phyloP scores from a whole-genome alignment of 2,329 filamentous ascomycete species.

The Xylogone sp. region DNA sequence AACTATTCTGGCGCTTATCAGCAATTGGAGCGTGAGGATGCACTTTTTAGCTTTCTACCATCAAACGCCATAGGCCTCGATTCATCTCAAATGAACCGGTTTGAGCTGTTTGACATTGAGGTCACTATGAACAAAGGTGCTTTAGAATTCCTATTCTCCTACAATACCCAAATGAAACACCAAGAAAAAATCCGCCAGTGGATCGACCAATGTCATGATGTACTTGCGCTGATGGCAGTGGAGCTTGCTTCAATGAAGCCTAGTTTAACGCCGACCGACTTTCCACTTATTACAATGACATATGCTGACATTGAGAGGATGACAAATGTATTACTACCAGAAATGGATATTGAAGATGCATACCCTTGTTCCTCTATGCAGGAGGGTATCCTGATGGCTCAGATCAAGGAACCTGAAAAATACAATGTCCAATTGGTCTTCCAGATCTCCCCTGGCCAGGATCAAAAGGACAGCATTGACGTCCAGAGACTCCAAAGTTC shows the following conservation, averaged over 20 bases:
- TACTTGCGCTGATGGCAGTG: slow-evolving; percentile 3
- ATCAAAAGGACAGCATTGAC: slow-evolving; percentile 20
- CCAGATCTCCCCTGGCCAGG: slow-evolving; percentile 8
- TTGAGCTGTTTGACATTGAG: slow-evolving; percentile 11
- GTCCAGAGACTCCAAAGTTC: slow-evolving; percentile 20
- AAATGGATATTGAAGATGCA: slow-evolving; percentile 12
- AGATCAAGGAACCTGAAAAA: slow-evolving; percentile 5
- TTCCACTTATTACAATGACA: slow-evolving; percentile 10
- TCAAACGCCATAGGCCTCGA: too few relatives aligned
- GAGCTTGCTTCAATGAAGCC: background rate
- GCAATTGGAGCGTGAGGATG: too few relatives aligned
- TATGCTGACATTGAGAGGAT: slow-evolving; percentile 1
- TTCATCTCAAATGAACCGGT: slow-evolving; percentile 5
- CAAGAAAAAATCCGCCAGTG: slow-evolving; percentile 6
- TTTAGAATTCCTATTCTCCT: slow-evolving; percentile 6
- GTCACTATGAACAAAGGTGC: slow-evolving; percentile 4
- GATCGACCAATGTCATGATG: slow-evolving; percentile 1
- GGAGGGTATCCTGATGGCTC: slow-evolving; percentile 12
- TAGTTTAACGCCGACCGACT: slow-evolving; percentile 9
- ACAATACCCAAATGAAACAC: slow-evolving; percentile 8
- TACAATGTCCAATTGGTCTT: slow-evolving; percentile 9
- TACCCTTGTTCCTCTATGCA: slow-evolving; percentile 14
- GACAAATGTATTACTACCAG: slow-evolving; percentile 1
- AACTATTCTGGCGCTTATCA: too few relatives aligned
- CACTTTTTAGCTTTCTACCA: too few relatives aligned